Base-by-base conservation (phyloP, 2,329 filamentous ascomycete species). In the Zalaria sp. region DNA sequence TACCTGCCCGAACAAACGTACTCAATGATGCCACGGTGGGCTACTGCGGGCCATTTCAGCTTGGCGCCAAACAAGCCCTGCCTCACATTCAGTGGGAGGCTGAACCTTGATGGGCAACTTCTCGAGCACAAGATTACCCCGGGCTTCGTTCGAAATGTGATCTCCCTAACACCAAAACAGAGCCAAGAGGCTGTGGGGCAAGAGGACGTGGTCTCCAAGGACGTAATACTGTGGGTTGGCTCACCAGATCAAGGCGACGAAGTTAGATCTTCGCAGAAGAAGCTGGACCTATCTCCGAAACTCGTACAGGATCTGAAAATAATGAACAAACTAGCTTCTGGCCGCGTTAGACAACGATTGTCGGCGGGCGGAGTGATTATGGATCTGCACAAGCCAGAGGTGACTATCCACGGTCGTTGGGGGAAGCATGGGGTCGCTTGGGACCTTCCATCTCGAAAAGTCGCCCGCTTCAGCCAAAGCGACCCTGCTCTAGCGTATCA, bases 51-150 rank as follows among this genome's bases (percentile, higher is more conserved):
- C 1, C 55, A 70, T 44, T 74, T 79, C 55, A 77, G 72, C 53
- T 58, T 81, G 38, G 63, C 55, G 3, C 56, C 57, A 5, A 58
- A 70, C 35, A 65, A 73, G n/a, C 74, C 75, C 2, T 69, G 69
- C 9, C 57, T 81, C 28, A 80, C 77, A 0, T 74, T 79, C 52
- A 79, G 74, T 50, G 71, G 72, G 5, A 69, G 68, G 44, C 53
- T 80, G 34, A 65, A 74, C 46, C 47, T 54, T 1, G 49, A 64
- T 18, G 77, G 75, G 6, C 60, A 69, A 4, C 63, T 74, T 3
- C 49, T 77, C 2, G 74, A 78, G 28, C 66, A 62, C 5, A 67
- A 71, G 36, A 63, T 81, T 18, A 59, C 60, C 29, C 65, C 71
- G 28, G 75, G 75, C 1, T 66, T 59, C 6, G 57, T 76, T 18